Base-by-base conservation (phyloP, 2,329 filamentous ascomycete genomes). In the Pseudonectria buxi region DNA sequence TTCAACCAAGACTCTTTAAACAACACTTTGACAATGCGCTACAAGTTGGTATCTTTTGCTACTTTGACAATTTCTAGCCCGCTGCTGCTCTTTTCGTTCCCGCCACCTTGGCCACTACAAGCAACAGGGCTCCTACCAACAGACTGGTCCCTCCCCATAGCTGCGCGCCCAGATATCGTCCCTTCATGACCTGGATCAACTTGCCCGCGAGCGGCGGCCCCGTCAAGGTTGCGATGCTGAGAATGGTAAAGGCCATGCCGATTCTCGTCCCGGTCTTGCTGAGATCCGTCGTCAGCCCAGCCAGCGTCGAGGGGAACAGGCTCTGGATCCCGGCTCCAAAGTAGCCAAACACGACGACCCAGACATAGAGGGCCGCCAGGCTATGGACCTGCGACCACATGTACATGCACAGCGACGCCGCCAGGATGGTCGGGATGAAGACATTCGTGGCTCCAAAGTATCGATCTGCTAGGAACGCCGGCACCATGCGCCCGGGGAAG, bases 301-400 rank as follows among this genome's bases (percentile, higher is more conserved):
- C 57, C 10, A 55, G 43, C 6, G 57, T 55, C 0, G 79, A 76
- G 0, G 82, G 81, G 47, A 85, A 84, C 10, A 86, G 53, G 6
- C 71, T 71, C 57, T 85, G 81, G 30, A 85, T 73, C 0, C 69
- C 77, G 0, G 78, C 79, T 0, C 71, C 76, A 3, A 71, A 71
- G 31, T 84, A 64, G 2, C 83, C 83, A 50, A 82, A 84, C 37
- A 81, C 65, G 0, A 68, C 61, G 0, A 74, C 63, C 69, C 83
- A 86, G 1, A 64, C 67, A 49, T 83, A 84, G 14, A 48, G 47
- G 1, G 45, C 55, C 0, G 49, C 34, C 0, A 59, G 43, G 5
- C 43, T 47, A 4, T 45, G 36, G 0, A 82, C 71, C 0, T 67
- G 69, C 0, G 70, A 65, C 78, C 78, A 83, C 15, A 64, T 66